phyloP scores from a whole-genome alignment of 73 alveolate genomes.

The Symbiodinium natans region DNA sequence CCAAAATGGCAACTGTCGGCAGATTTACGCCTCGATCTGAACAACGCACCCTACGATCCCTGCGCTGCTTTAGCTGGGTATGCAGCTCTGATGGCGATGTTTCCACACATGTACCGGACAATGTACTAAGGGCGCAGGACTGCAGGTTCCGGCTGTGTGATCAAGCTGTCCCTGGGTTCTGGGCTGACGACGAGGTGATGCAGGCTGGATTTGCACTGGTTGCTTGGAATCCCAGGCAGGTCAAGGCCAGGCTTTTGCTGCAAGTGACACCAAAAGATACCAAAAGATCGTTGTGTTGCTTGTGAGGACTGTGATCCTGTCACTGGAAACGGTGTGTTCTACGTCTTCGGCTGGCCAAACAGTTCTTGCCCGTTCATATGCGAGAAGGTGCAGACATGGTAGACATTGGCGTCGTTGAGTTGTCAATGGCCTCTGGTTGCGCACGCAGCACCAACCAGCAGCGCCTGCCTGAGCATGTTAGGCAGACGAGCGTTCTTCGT shows the following conservation, averaged over 20 bases:
- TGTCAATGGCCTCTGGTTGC: not conserved
- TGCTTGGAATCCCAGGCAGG: too few species aligned
- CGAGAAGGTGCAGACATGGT: slow-evolving; percentile 14
- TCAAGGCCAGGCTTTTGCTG: too few species aligned
- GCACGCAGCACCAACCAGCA: not conserved
- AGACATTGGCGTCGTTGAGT: not conserved
- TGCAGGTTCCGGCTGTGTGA: not conserved
- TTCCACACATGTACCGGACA: too few species aligned
- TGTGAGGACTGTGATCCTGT: slow-evolving; percentile 51
- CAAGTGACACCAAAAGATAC: too few species aligned
- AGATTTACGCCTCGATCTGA: too few species aligned
- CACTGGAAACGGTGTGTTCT: slow-evolving; percentile 14
- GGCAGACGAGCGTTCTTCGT: not conserved
- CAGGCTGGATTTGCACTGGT: too few species aligned
- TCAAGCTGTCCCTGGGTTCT: not conserved
- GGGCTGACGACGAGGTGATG: not conserved
- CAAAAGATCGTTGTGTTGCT: too few species aligned
- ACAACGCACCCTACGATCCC: too few species aligned
- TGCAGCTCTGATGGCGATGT: too few species aligned
- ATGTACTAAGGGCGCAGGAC: too few species aligned
- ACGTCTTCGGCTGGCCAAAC: slow-evolving; percentile 21
- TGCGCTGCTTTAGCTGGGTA: too few species aligned
- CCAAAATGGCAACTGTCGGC: too few species aligned
- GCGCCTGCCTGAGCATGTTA: not conserved
- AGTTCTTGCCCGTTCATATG: slow-evolving; percentile 49